Conservation (phyloP, 2,329 filamentous ascomycete genomes). For the Botrytis sinoallii region DNA sequence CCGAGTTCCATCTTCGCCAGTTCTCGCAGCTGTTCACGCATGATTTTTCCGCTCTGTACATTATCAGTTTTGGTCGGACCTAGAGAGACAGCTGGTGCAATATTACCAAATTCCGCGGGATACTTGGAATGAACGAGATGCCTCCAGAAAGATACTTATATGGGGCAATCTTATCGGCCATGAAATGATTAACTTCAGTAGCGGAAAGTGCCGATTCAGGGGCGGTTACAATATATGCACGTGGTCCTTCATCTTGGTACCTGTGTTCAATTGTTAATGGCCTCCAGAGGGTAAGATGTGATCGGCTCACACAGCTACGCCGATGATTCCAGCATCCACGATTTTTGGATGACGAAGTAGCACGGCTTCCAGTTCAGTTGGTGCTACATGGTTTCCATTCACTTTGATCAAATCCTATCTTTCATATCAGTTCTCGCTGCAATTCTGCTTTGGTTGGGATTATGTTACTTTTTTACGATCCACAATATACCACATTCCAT, state of each 20-base stretch:
- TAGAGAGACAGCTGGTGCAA: background rate
- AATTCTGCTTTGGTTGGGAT: background rate
- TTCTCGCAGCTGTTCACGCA: background rate
- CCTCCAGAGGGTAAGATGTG: background rate
- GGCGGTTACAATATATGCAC: background rate
- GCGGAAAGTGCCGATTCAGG: background rate
- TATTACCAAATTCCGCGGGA: background rate
- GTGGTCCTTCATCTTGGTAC: background rate
- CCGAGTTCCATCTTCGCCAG: background rate
- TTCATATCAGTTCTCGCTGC: background rate
- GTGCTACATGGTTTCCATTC: constrained; percentile 49
- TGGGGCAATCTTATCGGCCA: background rate
- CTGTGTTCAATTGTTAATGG: background rate
- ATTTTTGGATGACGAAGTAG: constrained; percentile 43
- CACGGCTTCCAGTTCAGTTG: constrained; percentile 47
- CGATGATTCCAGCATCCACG: constrained; percentile 46
- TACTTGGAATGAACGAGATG: constrained; percentile 2
- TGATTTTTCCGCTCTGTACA: background rate
- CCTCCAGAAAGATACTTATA: background rate
- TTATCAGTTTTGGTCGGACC: background rate
- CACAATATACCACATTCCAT: constrained; percentile 83
- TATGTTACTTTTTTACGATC: constrained; percentile 51
- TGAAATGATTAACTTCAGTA: background rate
- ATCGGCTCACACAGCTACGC: constrained; percentile 37
- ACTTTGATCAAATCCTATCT: constrained; percentile 43